These are phyloP conservation scores for Colletotrichum lentis DNA, from an alignment of 2,329 filamentous ascomycete species.

Conservation along the genomic window DNA sequence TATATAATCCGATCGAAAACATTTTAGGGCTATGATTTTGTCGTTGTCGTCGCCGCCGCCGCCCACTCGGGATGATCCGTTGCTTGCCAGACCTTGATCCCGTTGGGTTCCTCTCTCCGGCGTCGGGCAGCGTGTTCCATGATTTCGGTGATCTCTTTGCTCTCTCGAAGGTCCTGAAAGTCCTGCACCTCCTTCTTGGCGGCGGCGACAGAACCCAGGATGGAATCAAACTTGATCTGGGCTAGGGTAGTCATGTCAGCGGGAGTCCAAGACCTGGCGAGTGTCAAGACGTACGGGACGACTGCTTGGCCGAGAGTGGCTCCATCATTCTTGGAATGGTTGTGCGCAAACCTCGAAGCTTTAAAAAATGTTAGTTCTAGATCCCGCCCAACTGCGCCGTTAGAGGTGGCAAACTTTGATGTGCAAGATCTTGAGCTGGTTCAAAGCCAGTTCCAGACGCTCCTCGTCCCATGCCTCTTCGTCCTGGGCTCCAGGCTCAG, in stretches of 20 bases:
- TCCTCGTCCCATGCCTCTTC: slow-evolving; percentile 57
- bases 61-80: slow-evolving; percentile 67
- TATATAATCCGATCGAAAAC: too few relatives aligned
- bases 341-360: slow-evolving; percentile 59
- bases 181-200: slow-evolving; percentile 62
- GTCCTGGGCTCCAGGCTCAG: slow-evolving; percentile 31
- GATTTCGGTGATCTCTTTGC: slow-evolving; percentile 58
- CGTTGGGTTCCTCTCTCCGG: slow-evolving; percentile 61
- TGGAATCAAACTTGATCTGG: slow-evolving; percentile 57
- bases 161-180: slow-evolving; percentile 57
- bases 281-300: slow-evolving; percentile 57
- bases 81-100: slow-evolving; percentile 67
- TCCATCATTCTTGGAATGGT: slow-evolving; percentile 61
- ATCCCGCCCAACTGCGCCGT: background rate
- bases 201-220: slow-evolving; percentile 57
- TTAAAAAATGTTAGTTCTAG: slow-evolving; percentile 27
- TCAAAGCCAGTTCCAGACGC: slow-evolving; percentile 58
- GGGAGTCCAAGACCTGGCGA: background rate
- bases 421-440: slow-evolving; percentile 63
- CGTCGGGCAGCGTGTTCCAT: slow-evolving; percentile 63
- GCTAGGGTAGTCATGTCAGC: slow-evolving; percentile 51
- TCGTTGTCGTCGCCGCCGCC: slow-evolving; percentile 54
- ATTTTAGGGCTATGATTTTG: background rate
- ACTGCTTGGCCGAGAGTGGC: slow-evolving; percentile 59
- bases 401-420: slow-evolving; percentile 54